A percentile compares a stretch with the other conserved stretches of the same genome.
Evolutionary conservation across 768 basidiomycete genomes (phyloP).

Genomic region (Pisolithus orientalis): DNA sequence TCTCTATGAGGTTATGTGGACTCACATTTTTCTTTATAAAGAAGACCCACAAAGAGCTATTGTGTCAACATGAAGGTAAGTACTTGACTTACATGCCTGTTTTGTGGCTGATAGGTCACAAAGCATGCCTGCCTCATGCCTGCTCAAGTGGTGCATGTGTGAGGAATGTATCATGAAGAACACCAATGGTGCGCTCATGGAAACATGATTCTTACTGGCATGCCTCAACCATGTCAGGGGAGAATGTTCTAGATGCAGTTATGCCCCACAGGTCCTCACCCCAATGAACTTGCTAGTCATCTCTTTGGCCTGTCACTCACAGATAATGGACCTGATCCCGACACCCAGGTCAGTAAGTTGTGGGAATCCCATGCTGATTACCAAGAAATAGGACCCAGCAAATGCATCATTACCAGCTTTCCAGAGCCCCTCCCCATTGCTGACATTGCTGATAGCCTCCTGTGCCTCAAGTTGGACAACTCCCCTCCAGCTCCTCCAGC

Average conservation of each 20-base stretch:
- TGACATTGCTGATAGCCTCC: background rate
- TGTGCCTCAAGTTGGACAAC: too few species aligned
- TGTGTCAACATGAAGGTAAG: too few species aligned
- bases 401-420: background rate
- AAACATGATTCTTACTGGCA: background rate
- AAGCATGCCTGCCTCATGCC: background rate
- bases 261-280: background rate
- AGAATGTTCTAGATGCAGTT: background rate
- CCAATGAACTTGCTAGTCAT: background rate
- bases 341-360: background rate
- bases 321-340: background rate
- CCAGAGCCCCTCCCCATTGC: background rate
- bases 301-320: background rate
- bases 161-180: background rate
- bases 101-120: background rate
- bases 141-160: constrained; percentile 2
- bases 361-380: background rate
- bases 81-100: too few species aligned
- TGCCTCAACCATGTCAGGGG: background rate
- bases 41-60: too few species aligned
- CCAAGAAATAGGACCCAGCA: background rate
- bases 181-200: constrained; percentile 1
- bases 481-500: too few species aligned
- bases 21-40: too few species aligned
- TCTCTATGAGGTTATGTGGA: too few species aligned